Conservation (phyloP, 1,139 yeast genomes). For the Casaregolazyma suthepensis region DNA sequence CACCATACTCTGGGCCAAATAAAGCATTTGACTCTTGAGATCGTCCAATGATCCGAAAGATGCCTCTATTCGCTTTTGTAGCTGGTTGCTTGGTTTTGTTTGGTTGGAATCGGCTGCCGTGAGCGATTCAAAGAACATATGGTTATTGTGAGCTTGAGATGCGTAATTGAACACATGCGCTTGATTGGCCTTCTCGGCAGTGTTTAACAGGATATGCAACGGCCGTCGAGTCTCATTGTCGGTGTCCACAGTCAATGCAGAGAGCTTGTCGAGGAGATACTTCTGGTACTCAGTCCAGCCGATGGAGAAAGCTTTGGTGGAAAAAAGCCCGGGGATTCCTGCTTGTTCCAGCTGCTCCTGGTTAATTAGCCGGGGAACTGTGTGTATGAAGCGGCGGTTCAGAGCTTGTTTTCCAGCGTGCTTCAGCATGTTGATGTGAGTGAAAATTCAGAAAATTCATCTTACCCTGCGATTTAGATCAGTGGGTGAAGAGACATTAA, state of each 20-base stretch:
- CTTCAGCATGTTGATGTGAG: background rate
- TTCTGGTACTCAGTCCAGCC: conserved; percentile 84
- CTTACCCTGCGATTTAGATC: background rate
- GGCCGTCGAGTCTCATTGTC: conserved; percentile 74
- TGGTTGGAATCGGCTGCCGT: conserved; percentile 21
- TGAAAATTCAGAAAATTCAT: background rate
- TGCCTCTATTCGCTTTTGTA: conserved; percentile 30
- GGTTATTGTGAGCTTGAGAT: conserved; percentile 89
- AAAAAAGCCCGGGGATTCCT: conserved; percentile 71
- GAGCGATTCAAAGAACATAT: conserved; percentile 74
- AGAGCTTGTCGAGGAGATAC: conserved; percentile 58
- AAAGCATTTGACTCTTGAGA: conserved; percentile 48
- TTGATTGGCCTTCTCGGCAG: conserved; percentile 63
- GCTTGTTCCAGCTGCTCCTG: conserved; percentile 36
- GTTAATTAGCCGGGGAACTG: conserved; percentile 54
- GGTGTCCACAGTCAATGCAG: conserved; percentile 62
- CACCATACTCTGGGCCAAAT: conserved; percentile 46
- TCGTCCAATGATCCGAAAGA: conserved; percentile 45
- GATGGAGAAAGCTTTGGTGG: conserved; percentile 57
- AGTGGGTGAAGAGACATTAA: too few relatives aligned
- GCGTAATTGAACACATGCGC: conserved; percentile 80
- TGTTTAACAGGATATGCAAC: conserved; percentile 65
- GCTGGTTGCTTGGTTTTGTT: conserved; percentile 31
- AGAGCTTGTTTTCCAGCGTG: background rate
- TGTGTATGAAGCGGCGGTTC: conserved; percentile 43